Evolutionary conservation across 305 asterid genomes (phyloP).

Genomic region (Salvia sclarea): DNA sequence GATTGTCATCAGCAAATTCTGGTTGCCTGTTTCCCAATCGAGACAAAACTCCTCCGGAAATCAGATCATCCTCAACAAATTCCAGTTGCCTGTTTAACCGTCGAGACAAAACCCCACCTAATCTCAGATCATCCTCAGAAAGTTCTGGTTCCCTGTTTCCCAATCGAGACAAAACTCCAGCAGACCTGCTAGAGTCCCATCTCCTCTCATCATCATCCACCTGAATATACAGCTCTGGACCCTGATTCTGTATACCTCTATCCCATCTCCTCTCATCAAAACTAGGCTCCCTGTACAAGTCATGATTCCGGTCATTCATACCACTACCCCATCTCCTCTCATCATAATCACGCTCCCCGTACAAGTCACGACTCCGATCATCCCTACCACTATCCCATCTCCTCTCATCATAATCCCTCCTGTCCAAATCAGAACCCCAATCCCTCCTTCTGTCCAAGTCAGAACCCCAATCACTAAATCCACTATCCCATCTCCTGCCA

Average conservation of each 20-base stretch:
- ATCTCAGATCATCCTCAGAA: slow-evolving; percentile 36
- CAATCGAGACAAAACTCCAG: slow-evolving; percentile 27
- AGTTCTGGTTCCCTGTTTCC: slow-evolving; percentile 29
- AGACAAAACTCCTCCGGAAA: slow-evolving; percentile 35
- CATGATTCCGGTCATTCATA: slow-evolving; percentile 29
- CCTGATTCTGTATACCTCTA: slow-evolving; percentile 25
- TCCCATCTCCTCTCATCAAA: slow-evolving; percentile 45
- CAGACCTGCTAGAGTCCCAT: slow-evolving; percentile 25
- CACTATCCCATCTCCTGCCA: slow-evolving; percentile 21
- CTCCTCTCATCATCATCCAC: slow-evolving; percentile 34
- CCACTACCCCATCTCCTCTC: slow-evolving; percentile 36
- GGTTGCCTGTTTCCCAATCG: slow-evolving; percentile 26
- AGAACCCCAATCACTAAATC: slow-evolving; percentile 20
- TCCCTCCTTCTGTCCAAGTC: slow-evolving; percentile 7
- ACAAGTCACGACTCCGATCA: slow-evolving; percentile 14
- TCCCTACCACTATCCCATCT: slow-evolving; percentile 25
- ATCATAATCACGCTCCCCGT: slow-evolving; percentile 28
- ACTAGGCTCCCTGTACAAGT: slow-evolving; percentile 36
- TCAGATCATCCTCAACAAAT: slow-evolving; percentile 33
- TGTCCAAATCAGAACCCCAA: neutral
- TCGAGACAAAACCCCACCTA: slow-evolving; percentile 32
- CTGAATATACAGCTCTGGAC: slow-evolving; percentile 32
- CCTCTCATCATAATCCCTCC: slow-evolving; percentile 26
- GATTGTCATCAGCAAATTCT: slow-evolving; percentile 34
- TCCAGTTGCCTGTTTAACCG: slow-evolving; percentile 29